Base-by-base conservation (phyloP, 108 stramenopile genomes). In the Nitzschia inconspicua region DNA sequence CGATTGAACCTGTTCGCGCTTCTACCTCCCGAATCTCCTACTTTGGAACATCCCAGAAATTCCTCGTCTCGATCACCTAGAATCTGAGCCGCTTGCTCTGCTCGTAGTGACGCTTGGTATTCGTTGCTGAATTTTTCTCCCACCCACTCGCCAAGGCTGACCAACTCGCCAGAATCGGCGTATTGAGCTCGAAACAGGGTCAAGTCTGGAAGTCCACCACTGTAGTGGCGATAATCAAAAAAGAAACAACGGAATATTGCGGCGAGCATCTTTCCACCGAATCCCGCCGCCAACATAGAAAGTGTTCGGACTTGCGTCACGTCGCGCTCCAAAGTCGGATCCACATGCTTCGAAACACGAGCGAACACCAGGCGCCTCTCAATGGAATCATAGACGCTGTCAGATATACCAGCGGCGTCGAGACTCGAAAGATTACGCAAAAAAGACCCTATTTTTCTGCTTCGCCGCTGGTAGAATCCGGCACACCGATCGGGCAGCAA, bases 201-300 rank as follows among this genome's bases (percentile, higher is more conserved):
- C 43, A 85, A 55, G 50, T 93, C 91, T 26, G 91, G 91, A 14
- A 93, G 55, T 3, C 91, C 91, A 23, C 87, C 91, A 61, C 79
- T 79, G 61, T 85, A 93, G 47, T 89, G 85, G 19, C 91, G 68
- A 54, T 93, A 93, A 57, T 93, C 91, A 57, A 78, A 88, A 47
- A 72, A 78, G 29, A 89, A 60, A 39, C 74, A 70, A 1, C 88
- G 78, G 39, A 83, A 93, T 7, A 85, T 82, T 3, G 72, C 43
- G 40, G 84, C 60, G 3, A 93, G 75, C 16, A 69, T 65, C 24
- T 63, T 75, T 1, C 85, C 85, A 13, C 91, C 91, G 27, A 84
- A 66, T 31, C 78, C 91, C 55, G 77, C 81, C 37, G 87, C 91
- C 20, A 93, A 26, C 52, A 82, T 59, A 9, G 85, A 85, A 4